These are phyloP conservation scores for Sarocladium kiliense DNA, from an alignment of 2,329 filamentous ascomycete genomes.

Conservation along the genomic window DNA sequence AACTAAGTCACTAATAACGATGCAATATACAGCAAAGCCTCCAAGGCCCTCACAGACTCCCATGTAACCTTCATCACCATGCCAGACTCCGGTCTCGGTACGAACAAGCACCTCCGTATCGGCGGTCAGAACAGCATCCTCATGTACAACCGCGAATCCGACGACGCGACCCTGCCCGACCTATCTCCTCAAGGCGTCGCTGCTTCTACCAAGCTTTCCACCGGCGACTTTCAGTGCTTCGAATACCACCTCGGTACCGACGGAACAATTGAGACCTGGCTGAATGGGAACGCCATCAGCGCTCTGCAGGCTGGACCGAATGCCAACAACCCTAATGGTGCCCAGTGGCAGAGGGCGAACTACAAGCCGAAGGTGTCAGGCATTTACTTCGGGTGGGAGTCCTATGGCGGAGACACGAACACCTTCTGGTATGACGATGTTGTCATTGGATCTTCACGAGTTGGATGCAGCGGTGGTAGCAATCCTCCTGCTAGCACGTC, in stretches of 20 bases:
- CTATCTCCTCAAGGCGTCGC: conserved; percentile 55
- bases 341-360: conserved; percentile 45
- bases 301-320: conserved; percentile 45
- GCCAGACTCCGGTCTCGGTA: conserved; percentile 51
- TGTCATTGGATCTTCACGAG: conserved; percentile 27
- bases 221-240: conserved; percentile 51
- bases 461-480: conserved; percentile 15
- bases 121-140: conserved; percentile 56
- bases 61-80: conserved; percentile 62
- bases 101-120: conserved; percentile 56
- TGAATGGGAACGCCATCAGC: conserved; percentile 45
- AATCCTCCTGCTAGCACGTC: background rate
- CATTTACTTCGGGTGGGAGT: conserved; percentile 60
- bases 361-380: conserved; percentile 47
- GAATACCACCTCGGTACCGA: conserved; percentile 56
- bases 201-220: conserved; percentile 43
- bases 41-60: conserved; percentile 50
- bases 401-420: conserved; percentile 54
- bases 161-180: conserved; percentile 58
- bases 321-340: conserved; percentile 44
- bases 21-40: conserved; percentile 43
- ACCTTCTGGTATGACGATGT: conserved; percentile 62
- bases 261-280: conserved; percentile 56
- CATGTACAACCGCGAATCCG: conserved; percentile 60
- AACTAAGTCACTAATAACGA: no score